phyloP scores from a whole-genome alignment of 345 rosid species.

The Kernera saxatilis region DNA sequence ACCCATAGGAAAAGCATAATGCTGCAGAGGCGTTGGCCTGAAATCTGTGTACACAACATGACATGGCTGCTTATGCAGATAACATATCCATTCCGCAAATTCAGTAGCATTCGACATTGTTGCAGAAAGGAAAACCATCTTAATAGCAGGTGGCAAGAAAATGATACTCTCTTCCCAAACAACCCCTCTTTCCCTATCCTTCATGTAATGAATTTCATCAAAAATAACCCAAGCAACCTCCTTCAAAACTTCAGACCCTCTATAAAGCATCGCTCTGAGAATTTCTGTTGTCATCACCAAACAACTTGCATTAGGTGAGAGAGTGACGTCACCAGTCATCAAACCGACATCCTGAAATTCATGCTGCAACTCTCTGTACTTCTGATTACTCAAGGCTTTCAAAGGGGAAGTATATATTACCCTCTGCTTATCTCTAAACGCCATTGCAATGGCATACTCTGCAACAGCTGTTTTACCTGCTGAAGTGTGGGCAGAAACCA shows the following conservation, averaged over 20 bases:
- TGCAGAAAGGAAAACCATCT: conserved; percentile 97
- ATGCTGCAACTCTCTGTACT: conserved; percentile 87
- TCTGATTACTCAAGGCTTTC: conserved; percentile 98
- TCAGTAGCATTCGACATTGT: conserved; percentile 99
- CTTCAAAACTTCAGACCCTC: conserved; percentile 93
- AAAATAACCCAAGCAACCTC: conserved; percentile 99
- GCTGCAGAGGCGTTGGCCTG: conserved; percentile 98
- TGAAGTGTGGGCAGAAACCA: conserved; percentile 96
- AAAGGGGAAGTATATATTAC: conserved; percentile 93
- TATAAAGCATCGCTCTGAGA: conserved; percentile 91
- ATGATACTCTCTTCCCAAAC: conserved; percentile 99
- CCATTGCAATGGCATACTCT: conserved; percentile 98
- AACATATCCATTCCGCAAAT: conserved; percentile 96
- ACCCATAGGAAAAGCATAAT: conserved; percentile 89
- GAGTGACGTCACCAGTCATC: conserved; percentile 98
- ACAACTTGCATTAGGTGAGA: conserved; percentile 93
- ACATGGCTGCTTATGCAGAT: conserved; percentile 91
- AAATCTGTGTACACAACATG: conserved; percentile 97
- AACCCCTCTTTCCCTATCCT: conserved; percentile 95
- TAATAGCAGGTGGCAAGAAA: conserved; percentile 90
- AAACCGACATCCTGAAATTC: conserved; percentile 94
- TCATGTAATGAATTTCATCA: conserved; percentile 98
- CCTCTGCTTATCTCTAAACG: conserved; percentile 90
- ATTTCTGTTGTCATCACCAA: conserved; percentile 98
- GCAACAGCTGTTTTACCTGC: conserved; percentile 99